These are phyloP conservation scores for Phylloporus sp. DNA, from an alignment of 768 basidiomycete genomes.

Conservation along the genomic window DNA sequence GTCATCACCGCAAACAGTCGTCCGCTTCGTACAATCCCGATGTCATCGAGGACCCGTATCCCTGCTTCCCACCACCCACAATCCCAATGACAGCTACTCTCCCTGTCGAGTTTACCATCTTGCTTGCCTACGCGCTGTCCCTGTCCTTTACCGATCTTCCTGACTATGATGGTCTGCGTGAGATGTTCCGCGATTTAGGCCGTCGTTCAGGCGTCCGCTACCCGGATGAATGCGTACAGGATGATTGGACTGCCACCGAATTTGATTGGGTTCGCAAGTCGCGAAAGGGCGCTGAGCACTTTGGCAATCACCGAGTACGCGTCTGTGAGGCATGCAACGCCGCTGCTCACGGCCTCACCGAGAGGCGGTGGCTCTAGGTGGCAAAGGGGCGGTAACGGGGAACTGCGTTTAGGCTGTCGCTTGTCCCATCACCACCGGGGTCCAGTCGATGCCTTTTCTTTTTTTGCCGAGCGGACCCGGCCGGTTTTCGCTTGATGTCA, in stretches of 20 bases:
- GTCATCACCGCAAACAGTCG: conserved; percentile 16
- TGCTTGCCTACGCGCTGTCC: conserved; percentile 72
- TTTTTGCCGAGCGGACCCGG: not conserved
- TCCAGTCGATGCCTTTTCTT: not conserved
- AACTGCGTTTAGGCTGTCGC: conserved; percentile 3
- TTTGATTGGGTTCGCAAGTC: conserved; percentile 47
- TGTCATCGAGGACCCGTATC: conserved; percentile 4
- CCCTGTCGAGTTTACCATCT: conserved; percentile 75
- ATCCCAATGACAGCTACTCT: conserved; percentile 68
- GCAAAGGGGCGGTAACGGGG: not conserved
- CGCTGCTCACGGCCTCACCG: conserved; percentile 21
- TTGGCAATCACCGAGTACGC: conserved; percentile 25
- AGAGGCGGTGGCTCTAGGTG: conserved; percentile 25
- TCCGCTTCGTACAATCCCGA: conserved; percentile 20
- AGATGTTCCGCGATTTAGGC: conserved; percentile 60
- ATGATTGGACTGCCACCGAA: conserved; percentile 20
- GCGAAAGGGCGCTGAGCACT: conserved; percentile 18
- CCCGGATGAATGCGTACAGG: conserved; percentile 17
- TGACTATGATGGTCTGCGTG: conserved; percentile 79
- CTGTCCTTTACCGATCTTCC: conserved; percentile 86
- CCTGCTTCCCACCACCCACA: conserved; percentile 11
- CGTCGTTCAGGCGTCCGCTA: conserved; percentile 46
- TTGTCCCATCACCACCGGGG: not conserved
- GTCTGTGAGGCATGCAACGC: conserved; percentile 33
- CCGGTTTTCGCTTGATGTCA: not conserved